These are phyloP conservation scores for Leccinum sublutescens DNA, from an alignment of 768 basidiomycete genomes.

Conservation along the genomic window DNA sequence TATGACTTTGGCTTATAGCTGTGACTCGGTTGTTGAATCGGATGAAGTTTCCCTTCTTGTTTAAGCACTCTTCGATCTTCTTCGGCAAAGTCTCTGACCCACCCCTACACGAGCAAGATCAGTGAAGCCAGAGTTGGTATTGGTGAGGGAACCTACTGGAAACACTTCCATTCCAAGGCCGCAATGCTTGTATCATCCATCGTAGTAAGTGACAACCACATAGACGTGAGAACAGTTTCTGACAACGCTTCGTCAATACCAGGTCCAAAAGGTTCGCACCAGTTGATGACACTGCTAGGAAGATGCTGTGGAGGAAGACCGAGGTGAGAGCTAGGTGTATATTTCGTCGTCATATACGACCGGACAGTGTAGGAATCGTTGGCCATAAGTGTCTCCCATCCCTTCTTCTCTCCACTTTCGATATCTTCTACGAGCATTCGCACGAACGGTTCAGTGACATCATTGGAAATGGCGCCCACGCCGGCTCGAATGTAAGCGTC, in stretches of 20 bases:
- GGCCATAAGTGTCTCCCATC: conserved; percentile 28
- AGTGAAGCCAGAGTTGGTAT: background rate
- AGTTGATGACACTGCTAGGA: conserved; percentile 29
- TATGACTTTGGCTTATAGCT: background rate
- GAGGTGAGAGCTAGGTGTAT: conserved; percentile 18
- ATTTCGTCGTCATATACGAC: conserved; percentile 19
- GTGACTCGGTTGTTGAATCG: conserved; percentile 5
- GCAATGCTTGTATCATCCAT: background rate
- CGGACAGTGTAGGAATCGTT: conserved; percentile 29
- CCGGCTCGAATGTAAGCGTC: conserved; percentile 19
- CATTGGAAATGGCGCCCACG: conserved; percentile 14
- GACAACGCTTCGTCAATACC: conserved; percentile 8
- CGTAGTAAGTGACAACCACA: background rate
- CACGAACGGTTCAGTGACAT: conserved; percentile 18
- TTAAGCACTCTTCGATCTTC: conserved; percentile 1
- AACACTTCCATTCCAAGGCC: conserved; percentile 7
- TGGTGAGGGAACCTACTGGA: conserved; percentile 1
- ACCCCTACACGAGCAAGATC: background rate
- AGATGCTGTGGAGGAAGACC: conserved; percentile 15
- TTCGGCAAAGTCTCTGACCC: conserved; percentile 6
- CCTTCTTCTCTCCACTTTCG: conserved; percentile 14
- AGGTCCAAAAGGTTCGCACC: conserved; percentile 2
- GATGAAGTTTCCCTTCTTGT: background rate
- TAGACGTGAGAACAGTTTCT: background rate
- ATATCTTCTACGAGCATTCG: conserved; percentile 19